Evolutionary conservation across 2,329 filamentous ascomycete genomes (phyloP).

Genomic region (Colletotrichum sp.): DNA sequence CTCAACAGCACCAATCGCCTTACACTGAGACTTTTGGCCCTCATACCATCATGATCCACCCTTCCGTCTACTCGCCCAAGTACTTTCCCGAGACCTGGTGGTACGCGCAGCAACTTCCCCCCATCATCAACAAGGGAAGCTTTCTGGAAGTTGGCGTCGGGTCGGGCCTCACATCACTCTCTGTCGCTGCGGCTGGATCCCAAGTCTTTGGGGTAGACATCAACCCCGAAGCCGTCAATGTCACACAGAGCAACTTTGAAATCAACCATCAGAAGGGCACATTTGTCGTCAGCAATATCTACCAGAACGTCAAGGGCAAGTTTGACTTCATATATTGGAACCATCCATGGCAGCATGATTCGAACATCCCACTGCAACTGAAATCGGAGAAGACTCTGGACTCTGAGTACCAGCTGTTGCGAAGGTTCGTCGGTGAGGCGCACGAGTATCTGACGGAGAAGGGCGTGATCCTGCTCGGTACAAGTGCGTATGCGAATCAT

Average conservation of each 20-base stretch:
- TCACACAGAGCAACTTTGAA: neutral
- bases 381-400: neutral
- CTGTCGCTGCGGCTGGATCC: neutral
- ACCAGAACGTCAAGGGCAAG: neutral
- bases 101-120: neutral
- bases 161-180: neutral
- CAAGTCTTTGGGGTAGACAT: neutral
- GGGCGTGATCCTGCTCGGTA: fast-evolving
- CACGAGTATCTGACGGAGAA: neutral
- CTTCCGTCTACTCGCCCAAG: neutral
- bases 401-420: neutral
- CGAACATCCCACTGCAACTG: neutral
- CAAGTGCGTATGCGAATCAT: neutral
- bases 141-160: neutral
- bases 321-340: neutral
- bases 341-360: neutral
- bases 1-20: neutral
- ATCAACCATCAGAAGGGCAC: neutral
- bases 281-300: neutral
- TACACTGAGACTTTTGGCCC: neutral
- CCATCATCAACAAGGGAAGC: neutral
- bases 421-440: neutral
- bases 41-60: neutral
- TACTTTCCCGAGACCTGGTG: neutral
- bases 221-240: neutral